Base-by-base conservation (phyloP, 352 stramenopile species). In the Globisporangium nodosum region DNA sequence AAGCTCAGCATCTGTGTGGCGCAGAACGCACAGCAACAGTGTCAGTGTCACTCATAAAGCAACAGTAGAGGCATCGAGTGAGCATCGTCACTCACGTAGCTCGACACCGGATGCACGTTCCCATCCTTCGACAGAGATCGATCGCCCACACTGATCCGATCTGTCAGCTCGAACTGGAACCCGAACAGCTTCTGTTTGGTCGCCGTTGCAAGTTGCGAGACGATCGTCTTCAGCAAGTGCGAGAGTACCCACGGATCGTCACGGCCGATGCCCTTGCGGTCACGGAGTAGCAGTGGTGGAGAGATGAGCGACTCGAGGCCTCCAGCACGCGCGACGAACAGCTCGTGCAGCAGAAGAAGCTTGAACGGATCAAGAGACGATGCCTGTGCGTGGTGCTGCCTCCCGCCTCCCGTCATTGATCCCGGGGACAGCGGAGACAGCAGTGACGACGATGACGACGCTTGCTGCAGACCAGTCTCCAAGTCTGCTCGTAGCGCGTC, bases 31-130 rank as follows among this genome's bases (percentile, higher is more conserved):
- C 16, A 21, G 7, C 43, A 48, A 8, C 18, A 20, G 18, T 15
- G 15, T 48, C 42, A 65, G 45, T 52, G 53, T 40, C 27, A 12
- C 15, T 15, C 54, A 3, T 18, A 54, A 9, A 52, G 7, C 0
- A 33, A n/a, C n/a, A 18, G 9, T 12, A 35, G 46, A 55, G 43
- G 0, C 13, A 30, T 37, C 24, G 50, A 15, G 5, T 18, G 8
- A 18, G 13, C 12, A 18, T 4, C 11, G 37, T 1, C 3, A 67
- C 71, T 60, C 73, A 91, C 79, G 55, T 86, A 77, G 55, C 81
- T 91, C 12, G 84, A 88, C 20, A 83, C 76, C 0, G 84, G 71
- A 43, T 94, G 84, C 16, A 94, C 78, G 35, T 94, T 94, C 9
- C 79, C 84, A 37, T 93, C 79, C 63, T 76, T 86, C 11, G 79